Evolutionary conservation across 805 yeast species (phyloP), one percentile per base, ranked within the genome.

Genomic region (Starmerella stellata): DNA sequence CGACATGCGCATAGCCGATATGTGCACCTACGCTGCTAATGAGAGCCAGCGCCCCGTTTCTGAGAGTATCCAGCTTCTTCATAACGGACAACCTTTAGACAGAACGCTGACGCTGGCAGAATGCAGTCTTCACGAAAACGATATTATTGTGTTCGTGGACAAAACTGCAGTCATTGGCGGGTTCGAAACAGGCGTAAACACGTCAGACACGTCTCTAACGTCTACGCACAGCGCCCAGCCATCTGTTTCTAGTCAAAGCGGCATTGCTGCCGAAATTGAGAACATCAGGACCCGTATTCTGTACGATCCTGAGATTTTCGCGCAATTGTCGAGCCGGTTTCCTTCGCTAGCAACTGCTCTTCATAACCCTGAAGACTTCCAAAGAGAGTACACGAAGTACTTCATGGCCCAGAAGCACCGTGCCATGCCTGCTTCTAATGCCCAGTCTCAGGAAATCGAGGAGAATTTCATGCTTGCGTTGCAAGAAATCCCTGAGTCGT

Each of bases 401-500:
- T 29, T 29, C 32, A 23, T 23, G 25, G 32, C 7, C 19, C 7
- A 29, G 19, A 5, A 29, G 19, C 7, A 29, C 7, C 7, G 8
- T 29, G 19, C 32, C 9, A 5, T 8, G 16, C 15, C 32, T 29
- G 25, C 25, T 11, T n/a, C n/a, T n/a, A n/a, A n/a, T n/a, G 14
- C 29, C n/a, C 14, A 25, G n/a, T 8, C 11, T 49, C 72, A 71
- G 48, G 79, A 74, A 30, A 74, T 87, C 35, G 80, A 81, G 43
- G 92, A 81, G 44, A 81, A 82, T 52, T 63, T 78, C 64, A 66
- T 72, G 34, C 65, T 72, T 45, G 96, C 98, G 0, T 65, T 74
- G 54, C 95, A 85, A 42, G 74, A 75, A 38, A 72, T 87, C 4
- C 98, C 99, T 0, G 99, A 90, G 55, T 68, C 79, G 28, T 90